Conservation (phyloP, 805 yeast species). For the Yamadazyma laniorum region DNA sequence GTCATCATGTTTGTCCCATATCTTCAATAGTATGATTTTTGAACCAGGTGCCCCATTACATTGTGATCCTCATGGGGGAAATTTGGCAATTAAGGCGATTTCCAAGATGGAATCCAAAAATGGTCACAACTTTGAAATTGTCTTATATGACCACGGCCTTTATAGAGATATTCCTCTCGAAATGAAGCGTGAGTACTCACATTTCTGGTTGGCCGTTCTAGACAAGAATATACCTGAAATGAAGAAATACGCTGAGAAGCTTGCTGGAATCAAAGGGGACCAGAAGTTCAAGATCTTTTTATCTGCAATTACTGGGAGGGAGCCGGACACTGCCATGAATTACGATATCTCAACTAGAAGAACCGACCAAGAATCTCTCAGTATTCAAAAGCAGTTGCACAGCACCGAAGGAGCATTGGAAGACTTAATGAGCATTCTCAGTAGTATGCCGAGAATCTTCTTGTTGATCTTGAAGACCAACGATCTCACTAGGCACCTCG, state of each 20-base stretch:
- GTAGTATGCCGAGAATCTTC: constrained; percentile 81
- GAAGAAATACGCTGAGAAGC: constrained; percentile 69
- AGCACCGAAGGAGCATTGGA: constrained; percentile 62
- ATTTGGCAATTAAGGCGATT: constrained; percentile 69
- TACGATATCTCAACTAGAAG: constrained; percentile 58
- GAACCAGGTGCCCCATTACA: constrained; percentile 89
- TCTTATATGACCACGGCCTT: constrained; percentile 92
- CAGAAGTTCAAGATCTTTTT: constrained; percentile 79
- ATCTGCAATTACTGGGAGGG: constrained; percentile 94
- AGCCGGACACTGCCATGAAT: constrained; percentile 69
- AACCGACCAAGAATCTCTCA: constrained; percentile 57
- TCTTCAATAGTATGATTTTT: constrained; percentile 93
- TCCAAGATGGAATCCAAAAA: constrained; percentile 20
- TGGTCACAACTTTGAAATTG: constrained; percentile 81
- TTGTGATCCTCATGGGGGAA: constrained; percentile 99
- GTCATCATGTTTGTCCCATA: constrained; percentile 80
- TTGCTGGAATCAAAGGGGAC: constrained; percentile 75
- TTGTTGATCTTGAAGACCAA: constrained; percentile 87
- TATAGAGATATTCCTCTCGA: constrained; percentile 79
- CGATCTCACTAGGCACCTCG: constrained; percentile 86
- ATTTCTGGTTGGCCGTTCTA: constrained; percentile 86
- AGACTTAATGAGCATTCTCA: constrained; percentile 74
- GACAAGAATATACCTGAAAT: constrained; percentile 66
- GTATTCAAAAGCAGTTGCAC: constrained; percentile 61
- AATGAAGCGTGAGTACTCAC: constrained; percentile 80